Percentiles rank a stretch among this genome's conserved stretches.
Conservation (phyloP, 139 green algal genomes). For the Micromonas commoda region DNA sequence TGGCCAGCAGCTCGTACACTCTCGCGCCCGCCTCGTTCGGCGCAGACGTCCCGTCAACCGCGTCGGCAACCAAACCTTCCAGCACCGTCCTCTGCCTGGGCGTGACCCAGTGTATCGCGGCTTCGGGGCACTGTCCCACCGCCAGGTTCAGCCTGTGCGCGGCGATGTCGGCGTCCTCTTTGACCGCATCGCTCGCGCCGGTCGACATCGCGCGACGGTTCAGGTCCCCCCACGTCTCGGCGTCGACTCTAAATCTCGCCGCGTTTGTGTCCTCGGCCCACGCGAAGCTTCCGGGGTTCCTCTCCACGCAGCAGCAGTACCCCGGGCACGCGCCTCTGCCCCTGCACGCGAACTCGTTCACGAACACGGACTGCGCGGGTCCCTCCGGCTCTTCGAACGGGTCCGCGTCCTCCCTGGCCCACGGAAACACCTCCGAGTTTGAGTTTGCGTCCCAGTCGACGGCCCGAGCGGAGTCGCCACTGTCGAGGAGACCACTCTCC, state of each 20-base stretch:
- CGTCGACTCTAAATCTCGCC: neutral
- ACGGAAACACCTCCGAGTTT: neutral
- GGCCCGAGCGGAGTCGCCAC: neutral
- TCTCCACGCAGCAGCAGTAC: slow-evolving; percentile 24
- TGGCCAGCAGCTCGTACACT: neutral
- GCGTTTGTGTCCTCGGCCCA: slow-evolving; percentile 6
- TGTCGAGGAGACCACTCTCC: neutral
- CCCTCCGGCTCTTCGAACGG: slow-evolving; percentile 25
- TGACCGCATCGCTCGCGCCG: neutral
- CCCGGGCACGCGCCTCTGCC: neutral
- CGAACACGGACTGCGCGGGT: slow-evolving; percentile 16
- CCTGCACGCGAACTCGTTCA: slow-evolving; percentile 29
- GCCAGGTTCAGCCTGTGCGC: slow-evolving; percentile 19
- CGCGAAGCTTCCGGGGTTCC: neutral
- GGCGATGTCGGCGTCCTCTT: neutral
- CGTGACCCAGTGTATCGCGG: slow-evolving; percentile 30
- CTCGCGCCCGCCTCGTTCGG: neutral
- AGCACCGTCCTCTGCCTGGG: slow-evolving; percentile 1
- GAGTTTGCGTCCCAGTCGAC: neutral
- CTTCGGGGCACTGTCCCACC: slow-evolving; percentile 27
- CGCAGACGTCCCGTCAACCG: neutral
- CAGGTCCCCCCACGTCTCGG: neutral
- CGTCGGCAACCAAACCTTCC: neutral
- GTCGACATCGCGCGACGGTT: neutral
- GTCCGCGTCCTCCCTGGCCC: neutral